A percentile compares a stretch with the other conserved stretches of the same genome.
Evolutionary conservation across 345 rosid species (phyloP).

Genomic region (Garcia nutans): DNA sequence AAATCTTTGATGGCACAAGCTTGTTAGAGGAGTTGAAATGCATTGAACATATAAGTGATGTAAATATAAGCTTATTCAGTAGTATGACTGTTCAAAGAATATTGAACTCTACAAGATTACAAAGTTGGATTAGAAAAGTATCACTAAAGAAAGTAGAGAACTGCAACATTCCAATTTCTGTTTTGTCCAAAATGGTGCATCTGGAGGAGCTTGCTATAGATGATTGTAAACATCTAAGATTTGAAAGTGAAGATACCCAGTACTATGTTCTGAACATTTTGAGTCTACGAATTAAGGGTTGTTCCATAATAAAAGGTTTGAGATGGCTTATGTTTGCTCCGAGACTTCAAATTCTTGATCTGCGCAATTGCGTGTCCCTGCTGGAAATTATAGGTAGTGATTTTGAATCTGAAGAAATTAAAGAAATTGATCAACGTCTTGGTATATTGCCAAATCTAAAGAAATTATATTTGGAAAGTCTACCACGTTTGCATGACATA

Average conservation of each 20-base stretch:
- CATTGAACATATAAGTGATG: neutral
- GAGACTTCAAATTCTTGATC: neutral
- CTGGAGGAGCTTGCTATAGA: neutral
- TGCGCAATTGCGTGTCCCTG: neutral
- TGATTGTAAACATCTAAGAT: neutral
- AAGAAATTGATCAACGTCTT: neutral
- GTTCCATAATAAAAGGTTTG: neutral
- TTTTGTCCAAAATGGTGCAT: neutral
- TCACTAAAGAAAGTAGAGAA: neutral
- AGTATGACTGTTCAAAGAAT: neutral
- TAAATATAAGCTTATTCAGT: neutral
- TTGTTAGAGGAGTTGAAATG: neutral
- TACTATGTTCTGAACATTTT: neutral
- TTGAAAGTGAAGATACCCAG: neutral
- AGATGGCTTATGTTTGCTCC: neutral
- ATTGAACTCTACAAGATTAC: neutral
- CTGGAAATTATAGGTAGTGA: neutral
- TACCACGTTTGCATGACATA: neutral
- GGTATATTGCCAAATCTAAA: constrained; percentile 3
- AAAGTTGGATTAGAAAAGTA: neutral
- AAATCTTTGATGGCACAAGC: neutral
- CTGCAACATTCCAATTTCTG: neutral
- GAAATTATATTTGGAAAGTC: neutral
- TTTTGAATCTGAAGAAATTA: neutral
- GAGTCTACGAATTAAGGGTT: neutral